Percentiles rank a stretch among this genome's conserved stretches.
phyloP scores from a whole-genome alignment of 306 rosid species.

The Corylus heterophylla region DNA sequence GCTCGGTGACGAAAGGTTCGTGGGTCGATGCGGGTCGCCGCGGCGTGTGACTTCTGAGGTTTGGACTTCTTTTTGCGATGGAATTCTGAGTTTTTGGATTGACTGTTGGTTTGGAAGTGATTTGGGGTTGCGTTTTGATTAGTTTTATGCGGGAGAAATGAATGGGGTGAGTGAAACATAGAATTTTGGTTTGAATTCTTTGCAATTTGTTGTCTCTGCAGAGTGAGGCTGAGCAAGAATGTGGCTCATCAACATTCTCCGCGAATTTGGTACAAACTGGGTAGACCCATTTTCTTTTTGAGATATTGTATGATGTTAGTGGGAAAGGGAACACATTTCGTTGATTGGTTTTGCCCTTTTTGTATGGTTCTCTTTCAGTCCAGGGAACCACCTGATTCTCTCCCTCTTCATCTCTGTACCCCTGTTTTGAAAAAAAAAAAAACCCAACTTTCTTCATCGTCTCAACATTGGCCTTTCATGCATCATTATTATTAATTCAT shows the following conservation, averaged over 20 bases:
- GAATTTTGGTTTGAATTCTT: background rate
- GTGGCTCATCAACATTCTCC: constrained; percentile 23
- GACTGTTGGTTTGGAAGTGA: background rate
- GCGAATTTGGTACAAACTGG: constrained; percentile 41
- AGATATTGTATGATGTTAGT: background rate
- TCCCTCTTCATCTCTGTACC: too few relatives aligned
- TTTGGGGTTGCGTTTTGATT: background rate
- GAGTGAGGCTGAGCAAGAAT: constrained; percentile 77
- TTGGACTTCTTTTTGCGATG: background rate
- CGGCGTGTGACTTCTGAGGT: constrained; percentile 66
- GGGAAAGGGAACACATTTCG: constrained; percentile 3
- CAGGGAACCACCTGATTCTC: too few relatives aligned
- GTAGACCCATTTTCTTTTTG: constrained; percentile 22
- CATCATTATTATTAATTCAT: too few relatives aligned
- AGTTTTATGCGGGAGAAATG: background rate
- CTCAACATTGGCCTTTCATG: too few relatives aligned
- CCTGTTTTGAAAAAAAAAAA: too few relatives aligned
- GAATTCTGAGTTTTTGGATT: background rate
- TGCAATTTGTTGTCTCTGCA: constrained; percentile 32
- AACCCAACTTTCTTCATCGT: too few relatives aligned
- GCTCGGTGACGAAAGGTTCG: constrained; percentile 46
- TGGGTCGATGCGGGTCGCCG: constrained; percentile 49
- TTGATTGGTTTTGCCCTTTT: constrained; percentile 18
- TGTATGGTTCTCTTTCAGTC: constrained; percentile 42
- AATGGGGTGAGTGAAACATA: too few relatives aligned